Evolutionary conservation across 371 early-diverging fungal genomes (phyloP).

Genomic region (Syncephalastrum monosporum): DNA sequence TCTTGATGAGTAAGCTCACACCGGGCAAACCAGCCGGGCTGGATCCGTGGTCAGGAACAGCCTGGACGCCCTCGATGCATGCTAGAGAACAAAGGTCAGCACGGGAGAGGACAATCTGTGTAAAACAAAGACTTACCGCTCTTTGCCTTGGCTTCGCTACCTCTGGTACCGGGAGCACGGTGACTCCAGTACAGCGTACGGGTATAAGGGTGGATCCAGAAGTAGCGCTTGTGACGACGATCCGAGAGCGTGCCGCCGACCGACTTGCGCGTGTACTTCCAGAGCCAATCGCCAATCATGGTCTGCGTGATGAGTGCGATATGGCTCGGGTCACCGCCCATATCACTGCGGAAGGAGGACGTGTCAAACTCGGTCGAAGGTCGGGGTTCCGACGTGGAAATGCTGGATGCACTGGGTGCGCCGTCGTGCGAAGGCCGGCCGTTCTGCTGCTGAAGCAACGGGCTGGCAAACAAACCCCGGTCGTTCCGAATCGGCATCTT

Average conservation of each 20-base stretch:
- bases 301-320: constrained; percentile 70
- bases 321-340: constrained; percentile 12
- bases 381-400: constrained; percentile 12
- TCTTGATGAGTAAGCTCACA: constrained; percentile 59
- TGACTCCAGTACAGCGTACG: constrained; percentile 74
- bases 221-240: constrained; percentile 67
- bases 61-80: constrained; percentile 58
- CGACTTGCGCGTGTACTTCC: constrained; percentile 69
- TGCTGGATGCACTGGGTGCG: constrained; percentile 7
- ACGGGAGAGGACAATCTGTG: not conserved
- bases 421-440: not conserved
- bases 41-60: constrained; percentile 29
- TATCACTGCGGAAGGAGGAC: constrained; percentile 7
- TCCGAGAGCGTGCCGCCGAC: constrained; percentile 57
- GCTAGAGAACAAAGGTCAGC: constrained; percentile 28
- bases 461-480: not conserved
- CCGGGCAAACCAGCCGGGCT: constrained; percentile 41
- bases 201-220: constrained; percentile 82
- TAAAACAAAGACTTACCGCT: constrained; percentile 37
- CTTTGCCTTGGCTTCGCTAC: constrained; percentile 51
- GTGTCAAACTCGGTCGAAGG: constrained; percentile 9
- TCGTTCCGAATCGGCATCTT: constrained; percentile 10
- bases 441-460: not conserved
- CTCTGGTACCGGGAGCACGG: constrained; percentile 57
- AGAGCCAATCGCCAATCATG: constrained; percentile 75